Evolutionary conservation across 164 flowering plant species (phyloP).

Genomic region (Dillenia turbinata): DNA sequence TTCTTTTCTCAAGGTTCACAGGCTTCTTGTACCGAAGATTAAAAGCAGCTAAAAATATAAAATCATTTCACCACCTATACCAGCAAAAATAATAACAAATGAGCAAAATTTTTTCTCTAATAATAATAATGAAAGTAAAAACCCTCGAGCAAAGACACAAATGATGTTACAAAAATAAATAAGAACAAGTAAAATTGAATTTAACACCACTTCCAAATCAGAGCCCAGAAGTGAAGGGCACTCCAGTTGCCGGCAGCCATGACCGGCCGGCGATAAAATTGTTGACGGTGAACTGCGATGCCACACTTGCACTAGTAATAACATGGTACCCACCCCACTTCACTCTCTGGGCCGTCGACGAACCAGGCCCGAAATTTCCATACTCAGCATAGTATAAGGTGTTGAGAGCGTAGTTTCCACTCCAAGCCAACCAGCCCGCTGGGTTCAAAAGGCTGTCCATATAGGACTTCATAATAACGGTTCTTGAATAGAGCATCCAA

Average conservation of each 20-base stretch:
- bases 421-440: constrained; percentile 33
- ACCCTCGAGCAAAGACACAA: too few species aligned
- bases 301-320: constrained; percentile 19
- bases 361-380: constrained; percentile 27
- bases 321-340: constrained; percentile 31
- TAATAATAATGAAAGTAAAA: too few species aligned
- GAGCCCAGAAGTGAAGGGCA: constrained; percentile 16
- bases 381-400: constrained; percentile 38
- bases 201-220: background rate
- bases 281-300: constrained; percentile 14
- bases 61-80: too few species aligned
- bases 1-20: too few species aligned
- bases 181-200: constrained; percentile 3
- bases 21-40: too few species aligned
- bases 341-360: constrained; percentile 21
- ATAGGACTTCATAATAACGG: constrained; percentile 18
- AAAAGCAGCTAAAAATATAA: too few species aligned
- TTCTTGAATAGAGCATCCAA: constrained; percentile 33
- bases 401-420: constrained; percentile 10
- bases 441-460: constrained; percentile 23
- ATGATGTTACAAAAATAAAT: too few species aligned
- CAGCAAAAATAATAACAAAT: too few species aligned
- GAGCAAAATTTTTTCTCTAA: too few species aligned
- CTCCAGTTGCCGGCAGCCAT: constrained; percentile 17
- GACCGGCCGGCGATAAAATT: constrained; percentile 11